phyloP scores from a whole-genome alignment of 257 asterid genomes.

The Solanum habrochaites region DNA sequence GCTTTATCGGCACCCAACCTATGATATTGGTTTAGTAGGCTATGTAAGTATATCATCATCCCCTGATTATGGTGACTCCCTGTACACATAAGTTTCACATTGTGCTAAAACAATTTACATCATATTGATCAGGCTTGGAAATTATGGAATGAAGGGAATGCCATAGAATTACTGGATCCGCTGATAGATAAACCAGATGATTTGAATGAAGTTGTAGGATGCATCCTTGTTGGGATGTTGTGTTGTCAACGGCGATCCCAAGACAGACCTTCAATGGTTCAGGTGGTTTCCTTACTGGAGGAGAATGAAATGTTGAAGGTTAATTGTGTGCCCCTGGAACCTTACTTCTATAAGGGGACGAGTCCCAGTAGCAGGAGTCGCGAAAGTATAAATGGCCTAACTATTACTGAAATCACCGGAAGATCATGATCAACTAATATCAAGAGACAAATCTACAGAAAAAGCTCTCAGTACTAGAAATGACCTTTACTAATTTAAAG shows the following conservation, averaged over 20 bases:
- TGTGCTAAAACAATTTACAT: background rate
- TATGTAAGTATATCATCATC: slow-evolving; percentile 15
- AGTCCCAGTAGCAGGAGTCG: background rate
- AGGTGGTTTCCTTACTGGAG: slow-evolving; percentile 25
- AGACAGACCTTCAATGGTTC: slow-evolving; percentile 23
- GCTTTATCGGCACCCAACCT: background rate
- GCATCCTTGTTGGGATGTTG: slow-evolving; percentile 27
- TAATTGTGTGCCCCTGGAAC: slow-evolving; percentile 20
- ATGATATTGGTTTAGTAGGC: background rate
- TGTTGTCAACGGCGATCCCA: slow-evolving; percentile 24
- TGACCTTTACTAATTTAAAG: background rate
- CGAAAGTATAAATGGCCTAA: background rate
- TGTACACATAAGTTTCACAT: background rate
- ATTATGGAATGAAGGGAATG: slow-evolving; percentile 28
- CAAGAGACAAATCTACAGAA: background rate
- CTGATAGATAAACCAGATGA: background rate
- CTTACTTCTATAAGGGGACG: slow-evolving; percentile 16
- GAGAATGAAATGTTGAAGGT: slow-evolving; percentile 11
- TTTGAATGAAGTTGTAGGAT: slow-evolving; percentile 6
- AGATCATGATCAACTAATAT: background rate
- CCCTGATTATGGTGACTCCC: background rate
- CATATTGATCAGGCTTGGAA: slow-evolving; percentile 25
- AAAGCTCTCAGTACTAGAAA: background rate
- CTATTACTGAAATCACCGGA: background rate
- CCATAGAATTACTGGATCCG: slow-evolving; percentile 15